Evolutionary conservation across 1,139 yeast species (phyloP).

Genomic region (Saccharomyces hybrid): DNA sequence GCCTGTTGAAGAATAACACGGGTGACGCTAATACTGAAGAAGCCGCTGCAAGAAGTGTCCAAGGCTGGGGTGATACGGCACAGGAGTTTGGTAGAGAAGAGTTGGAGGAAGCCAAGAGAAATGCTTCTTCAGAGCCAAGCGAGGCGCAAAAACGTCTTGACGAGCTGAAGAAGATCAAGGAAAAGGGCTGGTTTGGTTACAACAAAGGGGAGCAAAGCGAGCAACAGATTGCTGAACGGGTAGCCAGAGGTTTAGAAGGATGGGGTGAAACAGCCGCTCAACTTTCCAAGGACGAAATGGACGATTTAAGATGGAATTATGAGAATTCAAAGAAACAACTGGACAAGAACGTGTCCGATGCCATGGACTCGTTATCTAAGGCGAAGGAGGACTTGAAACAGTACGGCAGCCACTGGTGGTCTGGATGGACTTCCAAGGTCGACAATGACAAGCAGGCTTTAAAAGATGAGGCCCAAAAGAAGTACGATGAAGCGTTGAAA

Average conservation of each 20-base stretch:
- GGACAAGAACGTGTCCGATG: conserved; percentile 18
- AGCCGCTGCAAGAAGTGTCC: conserved; percentile 28
- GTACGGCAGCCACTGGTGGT: neutral
- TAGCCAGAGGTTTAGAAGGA: conserved; percentile 35
- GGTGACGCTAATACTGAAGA: conserved; percentile 19
- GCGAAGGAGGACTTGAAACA: neutral
- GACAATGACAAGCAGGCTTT: conserved; percentile 5
- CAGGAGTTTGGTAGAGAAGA: conserved; percentile 37
- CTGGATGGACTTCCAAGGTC: neutral
- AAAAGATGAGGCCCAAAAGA: conserved; percentile 27
- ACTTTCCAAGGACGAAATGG: conserved; percentile 37
- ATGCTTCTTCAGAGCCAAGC: conserved; percentile 19
- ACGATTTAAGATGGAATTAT: conserved; percentile 24
- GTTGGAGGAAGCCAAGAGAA: conserved; percentile 28
- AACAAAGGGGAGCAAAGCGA: conserved; percentile 18
- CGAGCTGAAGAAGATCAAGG: conserved; percentile 20
- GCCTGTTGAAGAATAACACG: conserved; percentile 10
- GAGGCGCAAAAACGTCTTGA: conserved; percentile 24
- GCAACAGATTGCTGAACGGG: conserved; percentile 29
- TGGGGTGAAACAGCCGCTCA: conserved; percentile 41
- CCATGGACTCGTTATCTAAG: neutral
- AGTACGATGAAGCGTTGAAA: conserved; percentile 31
- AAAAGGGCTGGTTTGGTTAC: conserved; percentile 24
- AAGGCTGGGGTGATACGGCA: conserved; percentile 42
- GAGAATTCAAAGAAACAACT: conserved; percentile 12